These are phyloP conservation scores for Schizopora paradoxa DNA, from an alignment of 1,284 basidiomycete species.

Conservation along the genomic window DNA sequence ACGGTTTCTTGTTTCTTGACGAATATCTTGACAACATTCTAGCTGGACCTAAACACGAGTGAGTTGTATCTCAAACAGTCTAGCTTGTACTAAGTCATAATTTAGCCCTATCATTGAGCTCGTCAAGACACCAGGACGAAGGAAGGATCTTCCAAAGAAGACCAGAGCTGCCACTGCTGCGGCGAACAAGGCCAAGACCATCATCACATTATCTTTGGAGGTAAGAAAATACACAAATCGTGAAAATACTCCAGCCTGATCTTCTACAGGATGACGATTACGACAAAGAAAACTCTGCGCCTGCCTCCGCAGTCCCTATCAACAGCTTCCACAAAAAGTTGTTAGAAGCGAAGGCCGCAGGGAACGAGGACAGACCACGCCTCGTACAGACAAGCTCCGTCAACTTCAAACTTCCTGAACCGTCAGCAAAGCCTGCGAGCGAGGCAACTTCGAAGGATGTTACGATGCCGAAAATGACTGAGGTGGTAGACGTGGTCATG, in stretches of 20 bases:
- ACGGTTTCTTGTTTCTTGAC: conserved; percentile 73
- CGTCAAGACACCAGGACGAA: conserved; percentile 77
- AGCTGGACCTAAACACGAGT: conserved; percentile 61
- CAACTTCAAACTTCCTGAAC: neutral
- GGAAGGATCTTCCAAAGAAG: conserved; percentile 48
- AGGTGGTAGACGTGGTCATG: neutral
- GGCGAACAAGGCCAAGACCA: conserved; percentile 40
- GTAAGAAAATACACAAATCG: conserved; percentile 30
- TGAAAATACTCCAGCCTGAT: conserved; percentile 7
- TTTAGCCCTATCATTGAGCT: conserved; percentile 67
- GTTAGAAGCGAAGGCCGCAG: conserved; percentile 32
- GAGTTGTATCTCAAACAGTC: conserved; percentile 21
- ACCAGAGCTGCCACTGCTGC: conserved; percentile 39
- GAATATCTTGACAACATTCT: conserved; percentile 72
- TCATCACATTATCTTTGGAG: conserved; percentile 39
- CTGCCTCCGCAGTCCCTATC: conserved; percentile 24
- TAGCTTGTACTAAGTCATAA: neutral
- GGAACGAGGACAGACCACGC: conserved; percentile 12
- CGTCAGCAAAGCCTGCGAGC: conserved; percentile 1
- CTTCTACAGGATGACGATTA: conserved; percentile 28
- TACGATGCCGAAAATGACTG: neutral
- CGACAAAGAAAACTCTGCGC: conserved; percentile 37
- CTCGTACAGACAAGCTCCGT: too few species aligned
- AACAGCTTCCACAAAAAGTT: conserved; percentile 49
- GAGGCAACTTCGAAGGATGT: neutral